A percentile compares a stretch with the other conserved stretches of the same genome.
These are phyloP conservation scores for Tricholoma matsutake DNA, from an alignment of 768 basidiomycete genomes.

Conservation along the genomic window DNA sequence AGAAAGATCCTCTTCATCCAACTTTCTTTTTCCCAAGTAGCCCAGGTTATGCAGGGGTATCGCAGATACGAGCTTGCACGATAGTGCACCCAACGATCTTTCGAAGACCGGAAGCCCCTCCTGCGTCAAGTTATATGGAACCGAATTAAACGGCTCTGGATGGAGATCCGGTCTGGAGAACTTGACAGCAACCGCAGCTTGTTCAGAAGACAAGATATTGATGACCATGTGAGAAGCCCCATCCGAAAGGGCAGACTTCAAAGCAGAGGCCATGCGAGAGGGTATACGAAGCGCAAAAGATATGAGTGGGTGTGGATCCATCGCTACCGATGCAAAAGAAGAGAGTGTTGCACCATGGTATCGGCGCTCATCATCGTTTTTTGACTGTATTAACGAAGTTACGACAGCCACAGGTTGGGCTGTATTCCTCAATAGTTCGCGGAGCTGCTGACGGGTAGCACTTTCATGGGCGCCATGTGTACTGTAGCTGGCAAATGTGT, in stretches of 20 bases:
- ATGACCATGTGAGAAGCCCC: constrained; percentile 60
- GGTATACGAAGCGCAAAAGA: constrained; percentile 89
- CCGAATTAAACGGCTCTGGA: constrained; percentile 50
- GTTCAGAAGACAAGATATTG: constrained; percentile 73
- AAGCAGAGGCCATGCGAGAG: constrained; percentile 75
- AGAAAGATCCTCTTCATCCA: constrained; percentile 9
- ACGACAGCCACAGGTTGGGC: constrained; percentile 88
- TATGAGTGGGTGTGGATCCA: constrained; percentile 86
- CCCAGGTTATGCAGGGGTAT: constrained; percentile 59
- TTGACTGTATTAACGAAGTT: constrained; percentile 59
- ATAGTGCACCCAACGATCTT: constrained; percentile 64
- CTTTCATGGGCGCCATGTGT: constrained; percentile 10
- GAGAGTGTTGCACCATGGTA: constrained; percentile 94
- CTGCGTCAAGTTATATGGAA: constrained; percentile 37
- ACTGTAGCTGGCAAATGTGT: constrained; percentile 6
- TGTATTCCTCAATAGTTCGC: constrained; percentile 64
- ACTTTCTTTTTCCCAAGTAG: constrained; percentile 25
- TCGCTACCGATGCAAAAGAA: constrained; percentile 87
- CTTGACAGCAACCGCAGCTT: constrained; percentile 55
- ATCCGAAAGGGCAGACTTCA: constrained; percentile 30
- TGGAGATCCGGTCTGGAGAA: constrained; percentile 76
- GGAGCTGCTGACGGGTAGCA: constrained; percentile 32
- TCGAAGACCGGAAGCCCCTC: constrained; percentile 61
- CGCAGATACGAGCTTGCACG: constrained; percentile 64
- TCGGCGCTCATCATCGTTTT: constrained; percentile 7